phyloP scores from a whole-genome alignment of 2,329 filamentous ascomycete genomes.

The Dactylonectria macrodidyma region DNA sequence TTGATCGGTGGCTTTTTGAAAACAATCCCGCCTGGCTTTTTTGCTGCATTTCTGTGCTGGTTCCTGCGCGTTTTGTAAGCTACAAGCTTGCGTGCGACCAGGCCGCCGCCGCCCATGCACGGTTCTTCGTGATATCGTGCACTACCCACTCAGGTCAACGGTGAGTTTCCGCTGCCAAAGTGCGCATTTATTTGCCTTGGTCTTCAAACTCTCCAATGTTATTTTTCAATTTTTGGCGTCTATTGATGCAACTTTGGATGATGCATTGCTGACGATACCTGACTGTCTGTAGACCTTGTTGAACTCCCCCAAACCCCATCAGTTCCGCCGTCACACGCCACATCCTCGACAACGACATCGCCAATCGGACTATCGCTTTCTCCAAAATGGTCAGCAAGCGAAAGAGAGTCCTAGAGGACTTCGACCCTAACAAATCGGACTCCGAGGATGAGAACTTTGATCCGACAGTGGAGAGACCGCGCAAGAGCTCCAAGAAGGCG shows the following conservation, averaged over 20 bases:
- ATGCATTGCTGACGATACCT: slow-evolving; percentile 38
- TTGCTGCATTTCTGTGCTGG: slow-evolving; percentile 35
- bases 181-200: slow-evolving; percentile 5
- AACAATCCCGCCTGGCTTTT: slow-evolving; percentile 15
- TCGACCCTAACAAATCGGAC: slow-evolving; percentile 78
- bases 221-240: background rate
- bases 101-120: slow-evolving; percentile 46
- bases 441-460: slow-evolving; percentile 78
- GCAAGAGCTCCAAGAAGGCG: slow-evolving; percentile 59
- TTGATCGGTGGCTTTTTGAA: slow-evolving; percentile 1
- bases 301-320: slow-evolving; percentile 22
- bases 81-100: slow-evolving; percentile 44
- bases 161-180: slow-evolving; percentile 37
- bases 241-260: slow-evolving; percentile 17
- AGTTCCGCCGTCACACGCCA: slow-evolving; percentile 16
- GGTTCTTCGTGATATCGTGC: slow-evolving; percentile 44
- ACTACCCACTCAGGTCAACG: slow-evolving; percentile 39
- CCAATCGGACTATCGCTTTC: background rate
- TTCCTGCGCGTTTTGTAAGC: slow-evolving; percentile 44
- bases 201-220: background rate
- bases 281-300: slow-evolving; percentile 30
- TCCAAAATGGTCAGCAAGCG: slow-evolving; percentile 63
- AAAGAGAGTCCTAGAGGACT: slow-evolving; percentile 71
- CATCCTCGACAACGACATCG: slow-evolving; percentile 20
- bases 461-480: slow-evolving; percentile 63